These are phyloP conservation scores for Prunus yedoensis DNA, from an alignment of 331 rosid species.

Conservation along the genomic window DNA sequence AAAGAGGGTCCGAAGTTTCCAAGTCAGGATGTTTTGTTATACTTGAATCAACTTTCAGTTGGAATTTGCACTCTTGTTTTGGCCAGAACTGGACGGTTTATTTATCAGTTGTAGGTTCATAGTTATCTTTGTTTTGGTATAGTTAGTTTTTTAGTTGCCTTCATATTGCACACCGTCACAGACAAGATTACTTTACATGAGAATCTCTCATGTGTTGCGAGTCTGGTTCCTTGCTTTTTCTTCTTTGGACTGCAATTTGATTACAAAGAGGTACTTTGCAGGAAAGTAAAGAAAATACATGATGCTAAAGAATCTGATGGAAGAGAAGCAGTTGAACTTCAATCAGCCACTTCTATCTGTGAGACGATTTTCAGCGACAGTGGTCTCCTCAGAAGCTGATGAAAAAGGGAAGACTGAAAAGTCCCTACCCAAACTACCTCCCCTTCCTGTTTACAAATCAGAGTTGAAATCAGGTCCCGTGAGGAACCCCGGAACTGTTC, in stretches of 20 bases:
- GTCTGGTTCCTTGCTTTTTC: slow-evolving; percentile 20
- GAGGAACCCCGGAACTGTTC: slow-evolving; percentile 74
- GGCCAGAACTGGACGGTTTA: neutral
- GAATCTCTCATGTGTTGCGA: slow-evolving; percentile 9
- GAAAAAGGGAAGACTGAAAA: slow-evolving; percentile 39
- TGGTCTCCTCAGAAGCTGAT: slow-evolving; percentile 38
- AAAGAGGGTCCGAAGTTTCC: slow-evolving; percentile 1
- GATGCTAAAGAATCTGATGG: slow-evolving; percentile 60
- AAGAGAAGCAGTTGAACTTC: slow-evolving; percentile 75
- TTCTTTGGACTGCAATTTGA: slow-evolving; percentile 22
- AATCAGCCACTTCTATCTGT: slow-evolving; percentile 89
- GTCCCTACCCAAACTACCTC: slow-evolving; percentile 46
- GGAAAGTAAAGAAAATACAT: slow-evolving; percentile 30
- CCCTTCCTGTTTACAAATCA: slow-evolving; percentile 59
- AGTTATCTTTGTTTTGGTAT: neutral
- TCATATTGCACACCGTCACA: neutral
- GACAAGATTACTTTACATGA: neutral
- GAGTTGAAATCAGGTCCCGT: slow-evolving; percentile 81
- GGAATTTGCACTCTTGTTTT: neutral
- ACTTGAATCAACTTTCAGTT: neutral
- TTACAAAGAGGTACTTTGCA: slow-evolving; percentile 34
- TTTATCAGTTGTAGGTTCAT: neutral
- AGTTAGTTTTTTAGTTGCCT: neutral
- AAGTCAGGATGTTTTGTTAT: neutral
- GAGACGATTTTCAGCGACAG: slow-evolving; percentile 61